These are phyloP conservation scores for Trametes punicea DNA, from an alignment of 768 basidiomycete genomes.

Conservation along the genomic window DNA sequence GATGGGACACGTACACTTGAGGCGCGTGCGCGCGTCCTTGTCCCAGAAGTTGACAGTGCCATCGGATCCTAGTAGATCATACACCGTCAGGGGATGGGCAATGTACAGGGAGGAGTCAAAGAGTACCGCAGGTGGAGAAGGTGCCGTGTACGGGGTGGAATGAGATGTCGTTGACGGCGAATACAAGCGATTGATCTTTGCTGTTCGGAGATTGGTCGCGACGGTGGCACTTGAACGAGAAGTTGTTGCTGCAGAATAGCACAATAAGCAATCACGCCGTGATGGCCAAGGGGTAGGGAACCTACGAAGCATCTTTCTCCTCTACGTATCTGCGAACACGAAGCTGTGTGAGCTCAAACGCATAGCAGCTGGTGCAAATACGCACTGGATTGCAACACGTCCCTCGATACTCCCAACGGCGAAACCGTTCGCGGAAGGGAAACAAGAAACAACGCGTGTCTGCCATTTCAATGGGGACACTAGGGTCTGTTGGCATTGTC, in stretches of 20 bases:
- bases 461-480: slow-evolving; percentile 91
- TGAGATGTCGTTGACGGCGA: slow-evolving; percentile 53
- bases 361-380: slow-evolving; percentile 12
- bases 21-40: slow-evolving; percentile 85
- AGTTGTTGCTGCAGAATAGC: slow-evolving; percentile 40
- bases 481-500: slow-evolving; percentile 51
- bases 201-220: slow-evolving; percentile 32
- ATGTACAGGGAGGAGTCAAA: not conserved
- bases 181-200: slow-evolving; percentile 46
- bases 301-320: slow-evolving; percentile 72
- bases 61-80: slow-evolving; percentile 54
- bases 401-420: slow-evolving; percentile 88
- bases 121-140: slow-evolving; percentile 40
- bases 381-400: slow-evolving; percentile 93
- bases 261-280: not conserved
- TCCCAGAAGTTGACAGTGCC: slow-evolving; percentile 94
- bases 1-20: slow-evolving; percentile 64
- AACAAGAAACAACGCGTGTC: slow-evolving; percentile 82
- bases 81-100: not conserved
- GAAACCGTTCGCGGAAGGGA: slow-evolving; percentile 74
- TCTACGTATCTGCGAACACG: slow-evolving; percentile 65
- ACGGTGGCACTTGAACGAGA: slow-evolving; percentile 55
- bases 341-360: too few species aligned
- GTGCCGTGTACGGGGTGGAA: slow-evolving; percentile 56
- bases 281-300: slow-evolving; percentile 4